phyloP scores from a whole-genome alignment of 495 filamentous ascomycete species.

The Annulohypoxylon nitens region DNA sequence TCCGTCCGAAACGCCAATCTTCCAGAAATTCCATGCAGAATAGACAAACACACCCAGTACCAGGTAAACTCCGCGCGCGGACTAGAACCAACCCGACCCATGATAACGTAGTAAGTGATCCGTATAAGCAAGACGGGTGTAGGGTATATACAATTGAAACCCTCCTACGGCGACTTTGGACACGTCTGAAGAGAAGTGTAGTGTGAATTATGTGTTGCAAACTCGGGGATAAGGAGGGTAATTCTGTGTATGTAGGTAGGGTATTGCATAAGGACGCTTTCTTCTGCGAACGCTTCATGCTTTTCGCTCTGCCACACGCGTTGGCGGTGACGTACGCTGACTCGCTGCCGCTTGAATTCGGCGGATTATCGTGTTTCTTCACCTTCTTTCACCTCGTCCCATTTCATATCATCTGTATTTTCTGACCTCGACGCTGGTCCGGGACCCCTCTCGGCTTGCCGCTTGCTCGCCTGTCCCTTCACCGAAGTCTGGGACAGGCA shows the following conservation, averaged over 20 bases:
- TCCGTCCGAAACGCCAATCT: constrained; percentile 7
- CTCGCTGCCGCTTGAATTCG: background rate
- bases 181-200: background rate
- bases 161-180: background rate
- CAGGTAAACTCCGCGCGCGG: constrained; percentile 9
- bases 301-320: background rate
- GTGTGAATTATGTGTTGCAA: background rate
- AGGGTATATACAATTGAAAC: constrained; percentile 42
- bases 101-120: constrained; percentile 9
- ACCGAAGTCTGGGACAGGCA: background rate
- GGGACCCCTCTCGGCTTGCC: constrained; percentile 32
- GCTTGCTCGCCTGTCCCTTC: constrained; percentile 11
- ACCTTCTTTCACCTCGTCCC: background rate
- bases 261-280: constrained; percentile 18
- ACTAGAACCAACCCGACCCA: constrained; percentile 5
- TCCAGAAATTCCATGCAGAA: constrained; percentile 1
- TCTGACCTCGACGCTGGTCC: constrained; percentile 1
- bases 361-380: constrained; percentile 1
- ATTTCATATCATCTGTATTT: background rate
- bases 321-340: background rate
- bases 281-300: constrained; percentile 1
- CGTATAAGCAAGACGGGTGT: constrained; percentile 33
- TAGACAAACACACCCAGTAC: background rate
- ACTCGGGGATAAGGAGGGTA: background rate
- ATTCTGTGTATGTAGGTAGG: background rate